phyloP scores from a whole-genome alignment of 768 basidiomycete species.

The Pleurotus cornucopiae region DNA sequence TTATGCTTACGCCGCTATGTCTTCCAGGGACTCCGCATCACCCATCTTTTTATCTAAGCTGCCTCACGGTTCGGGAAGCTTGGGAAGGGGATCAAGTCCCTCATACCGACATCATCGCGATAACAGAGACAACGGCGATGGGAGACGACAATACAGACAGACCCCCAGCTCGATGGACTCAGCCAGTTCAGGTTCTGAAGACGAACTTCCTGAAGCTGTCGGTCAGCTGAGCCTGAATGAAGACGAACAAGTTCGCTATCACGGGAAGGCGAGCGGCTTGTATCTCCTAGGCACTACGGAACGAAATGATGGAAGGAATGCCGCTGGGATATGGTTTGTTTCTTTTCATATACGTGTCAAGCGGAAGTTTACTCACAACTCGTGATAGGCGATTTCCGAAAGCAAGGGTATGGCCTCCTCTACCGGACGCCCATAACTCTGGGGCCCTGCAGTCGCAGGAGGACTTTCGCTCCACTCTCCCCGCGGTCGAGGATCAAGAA shows the following conservation, averaged over 20 bases:
- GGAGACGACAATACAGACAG: constrained; percentile 15
- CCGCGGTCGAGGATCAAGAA: constrained; percentile 55
- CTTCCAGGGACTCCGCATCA: constrained; percentile 9
- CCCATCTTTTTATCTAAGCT: constrained; percentile 9
- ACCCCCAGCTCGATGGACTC: constrained; percentile 30
- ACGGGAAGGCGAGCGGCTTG: constrained; percentile 81
- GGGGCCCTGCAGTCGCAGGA: constrained; percentile 24
- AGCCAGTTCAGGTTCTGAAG: constrained; percentile 31
- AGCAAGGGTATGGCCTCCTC: constrained; percentile 84
- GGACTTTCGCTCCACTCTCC: constrained; percentile 43
- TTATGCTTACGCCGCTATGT: constrained; percentile 4
- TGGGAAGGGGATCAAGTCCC: constrained; percentile 3
- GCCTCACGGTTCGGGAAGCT: constrained; percentile 5
- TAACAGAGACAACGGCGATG: constrained; percentile 7
- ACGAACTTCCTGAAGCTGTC: constrained; percentile 60
- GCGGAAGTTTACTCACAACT: constrained; percentile 1
- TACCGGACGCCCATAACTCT: constrained; percentile 19
- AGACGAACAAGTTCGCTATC: constrained; percentile 80
- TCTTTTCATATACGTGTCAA: constrained; percentile 7
- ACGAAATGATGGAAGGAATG: constrained; percentile 60
- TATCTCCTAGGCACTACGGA: constrained; percentile 65
- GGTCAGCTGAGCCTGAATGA: constrained; percentile 88
- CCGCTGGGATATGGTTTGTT: constrained; percentile 71
- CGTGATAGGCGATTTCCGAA: constrained; percentile 71
- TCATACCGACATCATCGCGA: background rate